Evolutionary conservation across 179 eudicot genomes (phyloP).

Genomic region (Heliamphora pulchella): DNA sequence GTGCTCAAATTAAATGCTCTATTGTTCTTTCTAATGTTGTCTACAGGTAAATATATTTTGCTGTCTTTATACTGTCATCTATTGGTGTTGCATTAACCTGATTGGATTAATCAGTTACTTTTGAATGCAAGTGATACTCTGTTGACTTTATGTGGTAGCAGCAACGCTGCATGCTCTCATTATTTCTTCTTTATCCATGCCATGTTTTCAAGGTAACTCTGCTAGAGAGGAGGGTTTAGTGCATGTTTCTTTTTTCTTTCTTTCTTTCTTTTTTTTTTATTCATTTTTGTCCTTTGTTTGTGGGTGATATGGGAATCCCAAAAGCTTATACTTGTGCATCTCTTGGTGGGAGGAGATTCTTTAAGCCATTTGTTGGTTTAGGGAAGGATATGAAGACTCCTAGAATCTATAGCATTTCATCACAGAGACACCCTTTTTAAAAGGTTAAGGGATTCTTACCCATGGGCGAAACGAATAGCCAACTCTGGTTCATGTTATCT

Average conservation of each 20-base stretch:
- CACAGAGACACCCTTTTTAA: neutral
- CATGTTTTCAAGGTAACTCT: neutral
- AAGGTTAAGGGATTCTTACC: neutral
- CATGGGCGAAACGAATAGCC: neutral
- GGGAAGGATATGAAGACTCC: neutral
- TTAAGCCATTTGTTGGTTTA: neutral
- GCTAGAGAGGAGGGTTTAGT: neutral
- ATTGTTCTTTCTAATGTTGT: too few species aligned
- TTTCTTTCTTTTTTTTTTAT: too few species aligned
- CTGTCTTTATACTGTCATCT: too few species aligned
- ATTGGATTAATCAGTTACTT: too few species aligned
- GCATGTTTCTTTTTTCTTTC: neutral
- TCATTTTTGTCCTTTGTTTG: neutral
- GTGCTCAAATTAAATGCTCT: too few species aligned
- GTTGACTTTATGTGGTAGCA: neutral
- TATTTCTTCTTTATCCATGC: neutral
- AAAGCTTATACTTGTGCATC: too few species aligned
- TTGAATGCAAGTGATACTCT: neutral
- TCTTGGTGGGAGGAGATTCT: neutral
- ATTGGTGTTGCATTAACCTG: too few species aligned
- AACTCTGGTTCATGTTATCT: neutral
- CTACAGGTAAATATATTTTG: too few species aligned
- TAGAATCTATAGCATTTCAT: neutral
- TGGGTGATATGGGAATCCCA: neutral
- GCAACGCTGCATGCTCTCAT: neutral